phyloP scores from a whole-genome alignment of 2,329 filamentous ascomycete species.

The Sclerotinia sclerotiorum region DNA sequence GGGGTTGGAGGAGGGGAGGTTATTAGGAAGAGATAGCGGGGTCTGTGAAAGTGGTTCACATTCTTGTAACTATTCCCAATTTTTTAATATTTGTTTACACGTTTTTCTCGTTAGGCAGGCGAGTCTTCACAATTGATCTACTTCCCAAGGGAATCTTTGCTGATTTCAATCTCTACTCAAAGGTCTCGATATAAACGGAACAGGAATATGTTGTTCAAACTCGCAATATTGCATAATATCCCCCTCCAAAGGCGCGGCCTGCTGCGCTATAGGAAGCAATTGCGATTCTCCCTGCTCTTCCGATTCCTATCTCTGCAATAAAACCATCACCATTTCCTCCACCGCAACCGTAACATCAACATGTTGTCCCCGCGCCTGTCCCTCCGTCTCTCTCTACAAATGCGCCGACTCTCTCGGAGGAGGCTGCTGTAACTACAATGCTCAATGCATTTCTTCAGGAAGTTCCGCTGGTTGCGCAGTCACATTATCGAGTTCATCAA shows the following conservation, averaged over 20 bases:
- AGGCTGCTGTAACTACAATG: conserved; percentile 50
- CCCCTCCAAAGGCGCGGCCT: conserved; percentile 40
- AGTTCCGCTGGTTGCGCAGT: conserved; percentile 39
- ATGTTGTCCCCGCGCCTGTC: conserved; percentile 43
- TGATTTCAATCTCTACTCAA: background rate
- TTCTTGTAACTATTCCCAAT: conserved; percentile 32
- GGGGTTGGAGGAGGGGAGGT: conserved; percentile 23
- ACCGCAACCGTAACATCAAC: conserved; percentile 28
- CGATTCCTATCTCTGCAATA: conserved; percentile 38
- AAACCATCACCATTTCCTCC: conserved; percentile 33
- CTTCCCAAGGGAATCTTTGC: background rate
- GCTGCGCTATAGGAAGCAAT: conserved; percentile 46
- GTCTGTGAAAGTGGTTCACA: conserved; percentile 32
- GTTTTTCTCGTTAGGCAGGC: background rate
- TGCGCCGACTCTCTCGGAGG: conserved; percentile 42
- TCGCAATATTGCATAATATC: conserved; percentile 49
- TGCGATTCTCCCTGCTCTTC: conserved; percentile 44
- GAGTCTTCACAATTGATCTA: background rate
- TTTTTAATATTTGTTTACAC: background rate
- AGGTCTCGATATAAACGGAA: conserved; percentile 47
- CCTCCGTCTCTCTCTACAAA: conserved; percentile 35
- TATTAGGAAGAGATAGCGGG: conserved; percentile 27
- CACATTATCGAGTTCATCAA: conserved; percentile 27
- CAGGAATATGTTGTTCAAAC: conserved; percentile 46
- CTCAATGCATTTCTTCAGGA: conserved; percentile 44